Conservation (phyloP, 208 protist genomes). For the Leishmania lainsoni region DNA sequence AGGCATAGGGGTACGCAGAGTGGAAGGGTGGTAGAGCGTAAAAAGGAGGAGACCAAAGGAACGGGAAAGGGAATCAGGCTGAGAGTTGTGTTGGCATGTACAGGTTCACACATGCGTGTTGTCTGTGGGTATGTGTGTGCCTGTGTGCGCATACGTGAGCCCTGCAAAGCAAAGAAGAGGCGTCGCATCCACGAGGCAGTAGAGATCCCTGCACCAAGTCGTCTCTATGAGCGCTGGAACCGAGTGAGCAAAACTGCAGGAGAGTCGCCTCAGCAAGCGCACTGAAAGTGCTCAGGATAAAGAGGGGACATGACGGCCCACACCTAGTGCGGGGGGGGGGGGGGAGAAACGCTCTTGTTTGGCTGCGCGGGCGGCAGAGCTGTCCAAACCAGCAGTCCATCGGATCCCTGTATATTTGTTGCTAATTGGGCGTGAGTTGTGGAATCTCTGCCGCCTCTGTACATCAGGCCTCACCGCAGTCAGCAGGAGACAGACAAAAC, state of each 20-base stretch:
- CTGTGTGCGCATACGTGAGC: slow-evolving; percentile 5
- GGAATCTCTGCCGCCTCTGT: neutral
- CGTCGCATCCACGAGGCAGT: neutral
- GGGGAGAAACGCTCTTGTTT: neutral
- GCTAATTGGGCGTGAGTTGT: neutral
- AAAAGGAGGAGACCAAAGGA: neutral
- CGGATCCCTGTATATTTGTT: neutral
- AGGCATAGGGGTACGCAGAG: neutral
- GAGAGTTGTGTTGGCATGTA: neutral
- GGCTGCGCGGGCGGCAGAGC: neutral
- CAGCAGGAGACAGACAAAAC: neutral
- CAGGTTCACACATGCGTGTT: neutral
- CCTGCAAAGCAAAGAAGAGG: neutral
- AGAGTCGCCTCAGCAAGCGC: neutral
- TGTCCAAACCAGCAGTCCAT: neutral
- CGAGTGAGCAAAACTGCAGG: neutral
- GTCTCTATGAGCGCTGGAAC: neutral
- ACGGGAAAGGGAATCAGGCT: neutral
- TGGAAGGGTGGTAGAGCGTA: neutral
- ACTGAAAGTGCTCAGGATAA: neutral
- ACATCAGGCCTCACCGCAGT: neutral
- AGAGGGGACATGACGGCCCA: neutral
- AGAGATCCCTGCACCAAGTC: neutral
- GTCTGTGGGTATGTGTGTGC: too few species aligned
- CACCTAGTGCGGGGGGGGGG: neutral